Base-by-base conservation (phyloP, 2,329 filamentous ascomycete genomes). In the Mariannaea sp. region DNA sequence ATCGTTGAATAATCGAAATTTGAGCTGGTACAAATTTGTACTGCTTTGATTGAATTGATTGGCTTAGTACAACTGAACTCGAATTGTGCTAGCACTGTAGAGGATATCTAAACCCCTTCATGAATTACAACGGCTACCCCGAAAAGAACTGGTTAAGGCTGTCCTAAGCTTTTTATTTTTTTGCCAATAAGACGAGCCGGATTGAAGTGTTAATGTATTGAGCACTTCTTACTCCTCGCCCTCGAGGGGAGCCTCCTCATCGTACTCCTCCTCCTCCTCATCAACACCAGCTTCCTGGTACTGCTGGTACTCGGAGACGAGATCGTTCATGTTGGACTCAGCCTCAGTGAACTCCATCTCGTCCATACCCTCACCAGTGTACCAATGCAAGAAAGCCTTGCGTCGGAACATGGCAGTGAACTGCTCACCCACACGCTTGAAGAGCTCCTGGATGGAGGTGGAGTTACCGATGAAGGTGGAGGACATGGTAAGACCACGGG, bases 341-440 rank as follows among this genome's bases (percentile, higher is more conserved):
- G 93, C 93, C 86, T 97, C 93, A 74, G 93, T 97, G 84, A 97
- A 97, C 83, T 97, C 93, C 93, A 97, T 97, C 88, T 97, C 93
- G 80, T 97, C 93, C 93, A 97, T 97, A 82, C 93, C 93, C 86
- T 97, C 93, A 74, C 92, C 92, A 86, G 93, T 97, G 83, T 97
- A 97, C 93, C 93, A 97, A 84, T 97, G 93, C 86, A 97, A 90
- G 91, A 97, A 97, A 87, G 93, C 93, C 90, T 97, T 97, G 81
- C 93, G 91, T 82, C 93, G 86, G 88, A 97, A 97, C 93, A 97
- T 97, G 76, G 92, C 93, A 80, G 88, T 92, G 87, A 97, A 97
- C 82, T 97, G 93, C 79, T 97, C 93, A 75, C 93, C 93, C 69
- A 97, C 83, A 86, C 93, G 93, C 90, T 97, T 97, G 89, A 97